Evolutionary conservation across 345 rosid genomes (phyloP).

Genomic region (Pugionium cornutum): DNA sequence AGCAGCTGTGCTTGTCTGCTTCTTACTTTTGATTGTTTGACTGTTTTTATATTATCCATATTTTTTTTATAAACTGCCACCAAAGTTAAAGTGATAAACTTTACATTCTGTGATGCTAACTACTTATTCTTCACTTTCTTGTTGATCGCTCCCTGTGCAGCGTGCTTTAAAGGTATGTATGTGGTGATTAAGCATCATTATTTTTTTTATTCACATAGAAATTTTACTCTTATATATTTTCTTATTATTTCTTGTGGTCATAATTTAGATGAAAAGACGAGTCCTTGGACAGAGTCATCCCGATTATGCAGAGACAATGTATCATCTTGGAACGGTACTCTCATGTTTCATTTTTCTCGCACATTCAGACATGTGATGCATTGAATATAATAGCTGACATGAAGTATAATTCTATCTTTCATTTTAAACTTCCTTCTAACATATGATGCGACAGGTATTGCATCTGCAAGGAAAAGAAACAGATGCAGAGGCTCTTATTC

Average conservation of each 20-base stretch:
- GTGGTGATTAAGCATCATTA: conserved; percentile 14
- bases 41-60: background rate
- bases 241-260: conserved; percentile 10
- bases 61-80: conserved; percentile 20
- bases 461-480: conserved; percentile 69
- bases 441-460: conserved; percentile 53
- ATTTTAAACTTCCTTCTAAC: conserved; percentile 18
- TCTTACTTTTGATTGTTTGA: background rate
- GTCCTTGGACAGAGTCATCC: conserved; percentile 62
- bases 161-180: conserved; percentile 80
- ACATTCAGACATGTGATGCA: conserved; percentile 13
- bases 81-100: conserved; percentile 4
- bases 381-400: conserved; percentile 16
- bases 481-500: conserved; percentile 71
- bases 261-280: conserved; percentile 68
- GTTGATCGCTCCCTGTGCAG: conserved; percentile 50
- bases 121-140: background rate
- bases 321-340: conserved; percentile 84
- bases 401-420: conserved; percentile 3
- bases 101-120: conserved; percentile 22
- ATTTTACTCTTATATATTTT: background rate
- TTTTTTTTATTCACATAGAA: conserved; percentile 13
- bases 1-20: conserved; percentile 2
- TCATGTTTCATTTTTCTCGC: conserved; percentile 8
- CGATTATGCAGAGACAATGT: conserved; percentile 91